Percentiles rank a stretch among this genome's conserved stretches.
Evolutionary conservation across 2,329 filamentous ascomycete genomes (phyloP).

Genomic region (Calonectria pteridis): DNA sequence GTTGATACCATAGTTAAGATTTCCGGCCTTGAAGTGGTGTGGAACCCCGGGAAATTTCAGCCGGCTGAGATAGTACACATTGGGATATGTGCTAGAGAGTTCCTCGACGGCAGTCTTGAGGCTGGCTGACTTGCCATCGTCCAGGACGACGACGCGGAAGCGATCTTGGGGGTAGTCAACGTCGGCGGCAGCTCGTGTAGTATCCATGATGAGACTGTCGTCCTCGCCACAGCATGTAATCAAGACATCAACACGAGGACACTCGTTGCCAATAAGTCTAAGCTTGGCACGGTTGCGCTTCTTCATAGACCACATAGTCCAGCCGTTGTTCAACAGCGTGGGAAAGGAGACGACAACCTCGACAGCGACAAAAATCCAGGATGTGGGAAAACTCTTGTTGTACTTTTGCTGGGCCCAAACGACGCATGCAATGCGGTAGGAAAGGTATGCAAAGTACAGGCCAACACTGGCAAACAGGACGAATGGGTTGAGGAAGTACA

Average conservation of each 20-base stretch:
- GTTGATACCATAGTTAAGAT: not conserved
- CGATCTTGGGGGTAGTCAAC: not conserved
- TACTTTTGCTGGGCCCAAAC: not conserved
- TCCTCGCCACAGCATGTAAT: not conserved
- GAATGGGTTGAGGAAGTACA: not conserved
- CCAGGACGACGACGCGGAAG: not conserved
- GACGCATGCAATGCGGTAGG: not conserved
- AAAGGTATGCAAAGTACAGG: not conserved
- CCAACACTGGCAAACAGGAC: not conserved
- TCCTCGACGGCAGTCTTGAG: not conserved
- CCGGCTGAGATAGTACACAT: not conserved
- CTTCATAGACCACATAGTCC: constrained; percentile 2
- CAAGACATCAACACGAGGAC: not conserved
- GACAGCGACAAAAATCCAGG: not conserved
- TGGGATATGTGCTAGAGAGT: not conserved
- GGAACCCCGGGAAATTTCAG: not conserved
- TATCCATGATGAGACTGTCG: not conserved
- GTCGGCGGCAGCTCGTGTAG: not conserved
- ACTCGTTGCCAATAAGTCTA: not conserved
- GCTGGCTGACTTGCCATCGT: not conserved
- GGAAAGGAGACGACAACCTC: not conserved
- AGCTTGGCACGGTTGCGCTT: not conserved
- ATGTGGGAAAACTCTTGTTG: not conserved
- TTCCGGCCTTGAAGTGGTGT: not conserved
- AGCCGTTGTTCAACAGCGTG: not conserved